Conservation (phyloP, 2,329 filamentous ascomycete genomes). For the Phaeosphaeriaceae sp. region DNA sequence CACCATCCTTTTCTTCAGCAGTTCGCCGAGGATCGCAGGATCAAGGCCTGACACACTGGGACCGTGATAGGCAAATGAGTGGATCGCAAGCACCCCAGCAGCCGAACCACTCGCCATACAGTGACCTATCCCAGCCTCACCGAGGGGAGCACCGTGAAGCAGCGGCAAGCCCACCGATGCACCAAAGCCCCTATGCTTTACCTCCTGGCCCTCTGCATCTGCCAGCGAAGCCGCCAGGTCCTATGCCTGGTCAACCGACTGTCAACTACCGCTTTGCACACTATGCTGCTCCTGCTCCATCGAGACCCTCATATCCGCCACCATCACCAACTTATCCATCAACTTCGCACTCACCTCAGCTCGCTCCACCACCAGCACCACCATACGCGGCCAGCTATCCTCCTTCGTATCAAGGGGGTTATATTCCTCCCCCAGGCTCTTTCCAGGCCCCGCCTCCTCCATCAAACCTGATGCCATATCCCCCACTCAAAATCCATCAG, state of each 20-base stretch:
- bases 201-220: constrained; percentile 27
- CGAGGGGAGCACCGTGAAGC: constrained; percentile 28
- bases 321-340: constrained; percentile 30
- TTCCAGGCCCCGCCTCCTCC: constrained; percentile 44
- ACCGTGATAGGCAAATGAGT: constrained; percentile 36
- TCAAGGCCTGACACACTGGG: constrained; percentile 30
- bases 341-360: constrained; percentile 22
- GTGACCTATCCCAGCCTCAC: constrained; percentile 32
- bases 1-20: constrained; percentile 19
- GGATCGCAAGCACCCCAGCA: constrained; percentile 34
- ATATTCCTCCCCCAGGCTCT: constrained; percentile 40
- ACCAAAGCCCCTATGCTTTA: constrained; percentile 43
- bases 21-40: constrained; percentile 36
- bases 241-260: constrained; percentile 32
- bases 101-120: constrained; percentile 30
- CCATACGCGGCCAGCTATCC: constrained; percentile 57
- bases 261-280: constrained; percentile 45
- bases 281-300: constrained; percentile 44
- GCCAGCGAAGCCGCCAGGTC: constrained; percentile 40
- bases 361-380: constrained; percentile 18
- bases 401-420: constrained; percentile 35
- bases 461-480: constrained; percentile 30
- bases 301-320: constrained; percentile 29
- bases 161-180: constrained; percentile 25
- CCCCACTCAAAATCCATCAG: constrained; percentile 46